Conservation (phyloP, 108 stramenopile genomes). For the Nitzschia sp. region DNA sequence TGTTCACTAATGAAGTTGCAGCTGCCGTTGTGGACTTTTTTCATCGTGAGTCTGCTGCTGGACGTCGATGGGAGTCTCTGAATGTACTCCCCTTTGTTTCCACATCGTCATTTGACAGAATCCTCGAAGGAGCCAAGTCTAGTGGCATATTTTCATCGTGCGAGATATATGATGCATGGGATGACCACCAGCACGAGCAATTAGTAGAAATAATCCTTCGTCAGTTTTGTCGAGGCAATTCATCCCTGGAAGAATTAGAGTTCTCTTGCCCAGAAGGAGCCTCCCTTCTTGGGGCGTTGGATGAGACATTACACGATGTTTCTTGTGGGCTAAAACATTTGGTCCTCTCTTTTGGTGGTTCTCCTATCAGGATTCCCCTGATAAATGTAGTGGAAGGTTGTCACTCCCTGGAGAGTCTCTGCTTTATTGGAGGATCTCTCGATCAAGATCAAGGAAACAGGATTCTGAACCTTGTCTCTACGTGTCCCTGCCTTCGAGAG, state of each 20-base stretch:
- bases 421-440: neutral
- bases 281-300: no score
- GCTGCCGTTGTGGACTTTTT: neutral
- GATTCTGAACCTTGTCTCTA: neutral
- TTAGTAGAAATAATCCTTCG: no score
- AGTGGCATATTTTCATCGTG: neutral
- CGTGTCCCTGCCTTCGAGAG: neutral
- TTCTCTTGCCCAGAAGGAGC: neutral
- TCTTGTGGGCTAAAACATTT: neutral
- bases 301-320: neutral
- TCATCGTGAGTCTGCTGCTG: neutral
- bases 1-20: neutral
- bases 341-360: neutral
- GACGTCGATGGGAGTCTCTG: neutral
- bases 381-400: neutral
- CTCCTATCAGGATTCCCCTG: neutral
- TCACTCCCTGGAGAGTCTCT: neutral
- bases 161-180: neutral
- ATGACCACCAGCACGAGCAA: neutral
- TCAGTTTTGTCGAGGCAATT: neutral
- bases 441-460: neutral
- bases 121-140: neutral
- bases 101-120: neutral
- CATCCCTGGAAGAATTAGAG: neutral
- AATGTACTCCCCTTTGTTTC: neutral